These are phyloP conservation scores for Zygosaccharomyces rouxii DNA, from an alignment of 805 yeast species.

Conservation along the genomic window DNA sequence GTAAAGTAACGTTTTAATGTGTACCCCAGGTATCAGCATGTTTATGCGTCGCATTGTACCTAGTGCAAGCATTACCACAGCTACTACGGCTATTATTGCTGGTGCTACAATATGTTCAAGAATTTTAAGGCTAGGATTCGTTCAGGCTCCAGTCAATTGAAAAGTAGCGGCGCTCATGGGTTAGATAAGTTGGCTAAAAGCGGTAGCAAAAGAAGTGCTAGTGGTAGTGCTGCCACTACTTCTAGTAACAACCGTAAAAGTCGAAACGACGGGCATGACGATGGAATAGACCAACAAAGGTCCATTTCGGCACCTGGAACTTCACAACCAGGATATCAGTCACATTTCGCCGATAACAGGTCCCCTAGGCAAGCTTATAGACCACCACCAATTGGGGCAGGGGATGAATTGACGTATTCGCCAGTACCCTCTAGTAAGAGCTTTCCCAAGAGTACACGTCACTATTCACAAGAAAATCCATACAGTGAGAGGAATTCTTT, in stretches of 20 bases:
- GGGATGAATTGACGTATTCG: neutral
- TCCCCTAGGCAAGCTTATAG: neutral
- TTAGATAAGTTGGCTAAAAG: constrained; percentile 11
- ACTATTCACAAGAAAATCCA: neutral
- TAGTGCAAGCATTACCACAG: neutral
- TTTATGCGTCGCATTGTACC: too few relatives aligned
- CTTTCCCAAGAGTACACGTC: neutral
- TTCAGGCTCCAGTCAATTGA: constrained; percentile 7
- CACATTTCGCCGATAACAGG: neutral
- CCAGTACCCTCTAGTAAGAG: constrained; percentile 2
- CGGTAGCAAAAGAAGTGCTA: constrained; percentile 1
- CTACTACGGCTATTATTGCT: neutral
- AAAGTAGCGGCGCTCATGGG: constrained; percentile 13
- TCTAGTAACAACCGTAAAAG: neutral
- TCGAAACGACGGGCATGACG: neutral
- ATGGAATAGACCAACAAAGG: neutral
- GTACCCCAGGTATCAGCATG: too few relatives aligned
- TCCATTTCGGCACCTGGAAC: constrained; percentile 15
- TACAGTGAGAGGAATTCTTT: neutral
- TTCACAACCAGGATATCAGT: constrained; percentile 4
- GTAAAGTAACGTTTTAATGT: neutral
- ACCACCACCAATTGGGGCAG: neutral
- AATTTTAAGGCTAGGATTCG: constrained; percentile 13
- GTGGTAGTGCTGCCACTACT: neutral
- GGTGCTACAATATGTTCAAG: constrained; percentile 8